A percentile compares a stretch with the other conserved stretches of the same genome.
Evolutionary conservation across 2,329 filamentous ascomycete genomes (phyloP).

Genomic region (Pyrenochaeta sp.): DNA sequence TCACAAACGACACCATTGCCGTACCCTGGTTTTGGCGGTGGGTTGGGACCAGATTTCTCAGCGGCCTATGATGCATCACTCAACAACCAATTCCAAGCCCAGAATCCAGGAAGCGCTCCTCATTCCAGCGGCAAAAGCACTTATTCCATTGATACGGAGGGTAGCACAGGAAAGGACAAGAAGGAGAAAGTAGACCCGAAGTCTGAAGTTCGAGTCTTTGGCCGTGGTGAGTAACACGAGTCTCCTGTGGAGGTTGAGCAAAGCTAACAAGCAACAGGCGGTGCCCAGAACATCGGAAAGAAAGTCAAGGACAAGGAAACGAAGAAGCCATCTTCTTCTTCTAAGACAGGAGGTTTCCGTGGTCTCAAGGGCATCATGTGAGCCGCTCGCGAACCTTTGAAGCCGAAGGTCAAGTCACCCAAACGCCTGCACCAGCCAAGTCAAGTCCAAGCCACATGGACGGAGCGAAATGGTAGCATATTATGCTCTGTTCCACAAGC

Average conservation of each 20-base stretch:
- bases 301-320: constrained; percentile 59
- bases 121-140: constrained; percentile 50
- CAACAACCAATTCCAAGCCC: constrained; percentile 32
- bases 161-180: constrained; percentile 43
- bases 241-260: constrained; percentile 23
- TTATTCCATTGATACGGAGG: constrained; percentile 48
- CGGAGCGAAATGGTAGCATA: no score
- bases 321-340: constrained; percentile 54
- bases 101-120: constrained; percentile 16
- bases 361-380: constrained; percentile 51
- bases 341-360: constrained; percentile 49
- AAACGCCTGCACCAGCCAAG: neutral
- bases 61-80: constrained; percentile 42
- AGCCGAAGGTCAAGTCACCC: no score
- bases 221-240: constrained; percentile 57
- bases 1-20: constrained; percentile 27
- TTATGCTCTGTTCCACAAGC: no score
- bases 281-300: constrained; percentile 63
- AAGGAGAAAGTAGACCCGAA: constrained; percentile 57
- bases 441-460: neutral
- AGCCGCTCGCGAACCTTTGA: no score
- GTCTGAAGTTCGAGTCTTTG: constrained; percentile 61
- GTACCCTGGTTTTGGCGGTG: constrained; percentile 34
- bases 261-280: constrained; percentile 50
- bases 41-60: constrained; percentile 34